Percentiles rank a stretch among this genome's conserved stretches.
These are phyloP conservation scores for Wickerhamiella sergipiensis DNA, from an alignment of 805 yeast species.

Conservation along the genomic window DNA sequence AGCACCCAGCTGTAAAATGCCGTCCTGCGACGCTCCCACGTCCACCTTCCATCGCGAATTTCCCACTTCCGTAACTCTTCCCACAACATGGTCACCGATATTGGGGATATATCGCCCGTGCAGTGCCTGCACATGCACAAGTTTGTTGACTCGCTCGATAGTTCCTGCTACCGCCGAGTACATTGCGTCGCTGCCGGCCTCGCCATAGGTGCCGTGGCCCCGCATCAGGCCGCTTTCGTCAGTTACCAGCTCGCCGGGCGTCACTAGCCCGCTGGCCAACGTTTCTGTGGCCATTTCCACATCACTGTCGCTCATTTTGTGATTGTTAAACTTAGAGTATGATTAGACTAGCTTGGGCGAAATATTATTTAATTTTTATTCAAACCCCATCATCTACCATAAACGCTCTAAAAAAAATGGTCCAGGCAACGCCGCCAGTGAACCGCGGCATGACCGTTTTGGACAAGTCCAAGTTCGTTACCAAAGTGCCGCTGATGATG, in stretches of 20 bases:
- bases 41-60: conserved; percentile 94
- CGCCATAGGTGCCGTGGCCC: conserved; percentile 83
- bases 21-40: conserved; percentile 89
- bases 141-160: conserved; percentile 70
- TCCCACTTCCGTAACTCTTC: conserved; percentile 88
- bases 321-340: no score
- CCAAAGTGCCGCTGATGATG: conserved; percentile 45
- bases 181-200: conserved; percentile 54
- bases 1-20: conserved; percentile 83
- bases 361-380: no score
- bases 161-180: conserved; percentile 89
- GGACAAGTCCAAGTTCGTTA: conserved; percentile 51
- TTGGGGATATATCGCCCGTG: conserved; percentile 84
- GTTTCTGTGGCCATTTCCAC: conserved; percentile 10
- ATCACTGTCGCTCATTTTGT: conserved; percentile 6
- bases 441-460: conserved; percentile 49
- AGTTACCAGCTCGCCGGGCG: conserved; percentile 95
- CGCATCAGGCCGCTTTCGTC: conserved; percentile 97
- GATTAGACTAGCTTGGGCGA: no score
- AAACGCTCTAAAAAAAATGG: neutral
- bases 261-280: conserved; percentile 37
- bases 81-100: conserved; percentile 92
- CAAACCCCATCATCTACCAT: no score
- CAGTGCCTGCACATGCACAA: conserved; percentile 73
- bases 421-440: conserved; percentile 41